These are phyloP conservation scores for Plantago major DNA, from an alignment of 257 asterid species.

Conservation along the genomic window DNA sequence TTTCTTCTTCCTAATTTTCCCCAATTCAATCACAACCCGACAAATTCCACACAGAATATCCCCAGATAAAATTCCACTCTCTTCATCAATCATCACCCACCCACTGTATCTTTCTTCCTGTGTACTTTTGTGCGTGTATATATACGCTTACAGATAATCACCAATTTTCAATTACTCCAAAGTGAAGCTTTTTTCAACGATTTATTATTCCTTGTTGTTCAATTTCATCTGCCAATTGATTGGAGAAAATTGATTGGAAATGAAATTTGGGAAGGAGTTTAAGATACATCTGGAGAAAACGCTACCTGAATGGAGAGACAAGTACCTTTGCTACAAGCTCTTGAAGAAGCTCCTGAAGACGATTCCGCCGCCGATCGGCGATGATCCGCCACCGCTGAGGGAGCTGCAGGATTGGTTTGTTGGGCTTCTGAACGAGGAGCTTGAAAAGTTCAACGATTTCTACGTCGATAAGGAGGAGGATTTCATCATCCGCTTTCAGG, in stretches of 20 bases:
- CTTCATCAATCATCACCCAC: not conserved
- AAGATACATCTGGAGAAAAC: slow-evolving; percentile 66
- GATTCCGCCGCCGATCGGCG: slow-evolving; percentile 34
- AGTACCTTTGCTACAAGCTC: slow-evolving; percentile 76
- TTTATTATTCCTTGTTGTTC: not conserved
- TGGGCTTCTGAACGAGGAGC: slow-evolving; percentile 56
- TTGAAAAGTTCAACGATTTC: slow-evolving; percentile 88
- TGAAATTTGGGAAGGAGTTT: slow-evolving; percentile 91
- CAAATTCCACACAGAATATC: not conserved
- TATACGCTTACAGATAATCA: not conserved
- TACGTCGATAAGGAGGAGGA: slow-evolving; percentile 97
- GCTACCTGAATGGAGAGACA: slow-evolving; percentile 92
- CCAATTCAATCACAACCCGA: not conserved
- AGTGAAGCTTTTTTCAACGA: not conserved
- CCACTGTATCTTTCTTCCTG: not conserved
- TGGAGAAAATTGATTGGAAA: not conserved
- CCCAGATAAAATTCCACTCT: not conserved
- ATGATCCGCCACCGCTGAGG: slow-evolving; percentile 27
- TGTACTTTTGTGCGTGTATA: not conserved
- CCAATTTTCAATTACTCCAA: slow-evolving; percentile 3
- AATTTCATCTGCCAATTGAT: not conserved
- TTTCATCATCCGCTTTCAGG: slow-evolving; percentile 82
- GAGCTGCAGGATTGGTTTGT: slow-evolving; percentile 69
- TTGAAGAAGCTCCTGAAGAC: slow-evolving; percentile 76
- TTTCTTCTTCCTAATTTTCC: not conserved